A percentile compares a stretch with the other conserved stretches of the same genome.
These are phyloP conservation scores for Aspergillus felis DNA, from an alignment of 2,329 filamentous ascomycete genomes.

Conservation along the genomic window DNA sequence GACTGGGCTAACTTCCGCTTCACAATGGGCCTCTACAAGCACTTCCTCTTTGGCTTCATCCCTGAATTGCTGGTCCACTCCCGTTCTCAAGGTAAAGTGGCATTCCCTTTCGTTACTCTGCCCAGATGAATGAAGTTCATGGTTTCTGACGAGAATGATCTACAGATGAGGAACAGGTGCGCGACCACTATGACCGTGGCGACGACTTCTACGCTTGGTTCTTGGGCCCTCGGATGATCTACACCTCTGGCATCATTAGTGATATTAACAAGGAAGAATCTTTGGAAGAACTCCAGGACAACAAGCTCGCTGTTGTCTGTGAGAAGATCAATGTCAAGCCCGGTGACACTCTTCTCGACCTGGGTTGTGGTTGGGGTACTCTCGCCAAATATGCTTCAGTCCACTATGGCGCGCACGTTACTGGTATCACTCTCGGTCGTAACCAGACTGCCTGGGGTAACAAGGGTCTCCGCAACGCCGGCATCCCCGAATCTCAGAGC, in stretches of 20 bases:
- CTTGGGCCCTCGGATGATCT: slow-evolving; percentile 97
- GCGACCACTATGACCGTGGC: slow-evolving; percentile 94
- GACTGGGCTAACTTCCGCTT: slow-evolving; percentile 97
- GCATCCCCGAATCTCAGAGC: slow-evolving; percentile 82
- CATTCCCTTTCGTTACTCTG: not conserved
- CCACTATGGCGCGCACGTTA: slow-evolving; percentile 82
- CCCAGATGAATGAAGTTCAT: not conserved
- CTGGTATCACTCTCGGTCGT: slow-evolving; percentile 87
- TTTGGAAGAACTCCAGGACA: slow-evolving; percentile 94
- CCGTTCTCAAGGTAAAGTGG: slow-evolving; percentile 68
- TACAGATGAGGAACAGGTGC: slow-evolving; percentile 91
- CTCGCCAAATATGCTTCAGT: slow-evolving; percentile 88
- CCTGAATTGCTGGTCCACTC: slow-evolving; percentile 92
- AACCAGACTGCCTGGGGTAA: slow-evolving; percentile 99
- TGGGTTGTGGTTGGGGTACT: slow-evolving; percentile 97
- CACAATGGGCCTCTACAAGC: slow-evolving; percentile 79
- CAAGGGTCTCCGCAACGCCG: slow-evolving; percentile 74
- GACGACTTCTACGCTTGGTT: slow-evolving; percentile 99
- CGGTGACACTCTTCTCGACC: slow-evolving; percentile 82
- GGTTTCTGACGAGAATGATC: slow-evolving; percentile 2
- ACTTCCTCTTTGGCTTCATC: slow-evolving; percentile 81
- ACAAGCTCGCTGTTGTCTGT: slow-evolving; percentile 92
- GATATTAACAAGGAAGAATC: slow-evolving; percentile 83
- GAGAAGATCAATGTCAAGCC: slow-evolving; percentile 86
- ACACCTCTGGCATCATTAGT: slow-evolving; percentile 91